phyloP scores from a whole-genome alignment of 2,329 filamentous ascomycete genomes.

The Parastagonospora avenae region DNA sequence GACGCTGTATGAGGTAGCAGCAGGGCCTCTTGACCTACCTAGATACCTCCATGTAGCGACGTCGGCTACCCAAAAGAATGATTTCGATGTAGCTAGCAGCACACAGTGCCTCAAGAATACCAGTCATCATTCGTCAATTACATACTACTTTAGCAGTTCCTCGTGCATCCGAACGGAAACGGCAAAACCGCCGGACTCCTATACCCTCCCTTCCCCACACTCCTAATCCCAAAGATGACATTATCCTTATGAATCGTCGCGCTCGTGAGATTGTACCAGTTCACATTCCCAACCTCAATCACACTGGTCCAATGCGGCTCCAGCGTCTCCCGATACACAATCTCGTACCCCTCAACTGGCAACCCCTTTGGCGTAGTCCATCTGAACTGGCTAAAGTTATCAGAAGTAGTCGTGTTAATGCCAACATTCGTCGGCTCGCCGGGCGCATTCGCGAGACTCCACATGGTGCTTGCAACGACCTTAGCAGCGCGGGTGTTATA shows the following conservation, averaged over 20 bases:
- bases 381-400: constrained; percentile 55
- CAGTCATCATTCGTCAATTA: no score
- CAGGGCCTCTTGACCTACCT: no score
- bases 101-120: no score
- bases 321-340: constrained; percentile 58
- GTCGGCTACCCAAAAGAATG: no score
- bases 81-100: no score
- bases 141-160: constrained; percentile 13
- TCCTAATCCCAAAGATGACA: constrained; percentile 59
- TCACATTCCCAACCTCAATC: constrained; percentile 53
- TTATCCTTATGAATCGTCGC: constrained; percentile 60
- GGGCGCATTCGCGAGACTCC: constrained; percentile 58
- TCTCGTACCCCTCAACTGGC: constrained; percentile 55
- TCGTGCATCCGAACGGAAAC: constrained; percentile 34
- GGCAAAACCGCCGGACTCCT: constrained; percentile 54
- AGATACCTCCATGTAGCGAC: no score
- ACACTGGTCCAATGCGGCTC: constrained; percentile 56
- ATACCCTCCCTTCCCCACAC: constrained; percentile 53
- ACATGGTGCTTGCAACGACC: constrained; percentile 59
- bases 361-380: constrained; percentile 51
- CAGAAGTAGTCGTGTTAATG: constrained; percentile 49
- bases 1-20: no score
- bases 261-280: constrained; percentile 44
- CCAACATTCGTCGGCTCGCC: constrained; percentile 54
- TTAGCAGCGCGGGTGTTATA: constrained; percentile 59